Percentiles rank a stretch among this genome's conserved stretches.
Conservation (phyloP, 768 basidiomycete genomes). For the Gloeopeniophorella convolvens region DNA sequence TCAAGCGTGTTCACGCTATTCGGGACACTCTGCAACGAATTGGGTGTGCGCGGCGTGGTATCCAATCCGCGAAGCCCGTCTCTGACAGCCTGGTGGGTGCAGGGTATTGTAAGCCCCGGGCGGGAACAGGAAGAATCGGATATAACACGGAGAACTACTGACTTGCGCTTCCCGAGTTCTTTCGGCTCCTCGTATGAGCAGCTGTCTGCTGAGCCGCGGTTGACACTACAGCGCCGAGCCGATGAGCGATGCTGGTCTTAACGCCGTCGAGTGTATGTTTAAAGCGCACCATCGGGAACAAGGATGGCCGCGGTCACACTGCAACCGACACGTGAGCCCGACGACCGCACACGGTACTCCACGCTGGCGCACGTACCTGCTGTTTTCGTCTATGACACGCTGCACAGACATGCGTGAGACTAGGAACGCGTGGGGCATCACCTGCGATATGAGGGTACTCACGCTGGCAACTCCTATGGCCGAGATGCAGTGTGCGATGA, state of each 20-base stretch:
- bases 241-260: background rate
- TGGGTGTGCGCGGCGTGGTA: too few relatives aligned
- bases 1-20: slow-evolving; percentile 8
- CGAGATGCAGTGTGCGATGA: background rate
- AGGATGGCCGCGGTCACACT: slow-evolving; percentile 25
- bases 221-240: slow-evolving; percentile 9
- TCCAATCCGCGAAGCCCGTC: background rate
- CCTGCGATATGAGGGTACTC: background rate
- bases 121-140: background rate
- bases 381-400: slow-evolving; percentile 25
- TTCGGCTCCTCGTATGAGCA: slow-evolving; percentile 20
- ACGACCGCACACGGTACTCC: background rate
- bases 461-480: slow-evolving; percentile 21
- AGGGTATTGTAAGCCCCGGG: background rate
- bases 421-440: background rate
- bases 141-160: background rate
- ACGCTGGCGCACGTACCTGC: slow-evolving; percentile 15
- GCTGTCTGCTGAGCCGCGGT: slow-evolving; percentile 16
- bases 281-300: slow-evolving; percentile 22
- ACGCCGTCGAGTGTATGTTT: too few relatives aligned
- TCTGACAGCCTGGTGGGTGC: slow-evolving; percentile 3
- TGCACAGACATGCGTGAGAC: background rate
- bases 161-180: slow-evolving; percentile 16
- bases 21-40: too few relatives aligned
- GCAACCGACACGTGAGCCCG: background rate